Conservation (phyloP, 495 filamentous ascomycete genomes). For the Parachaetomium inaequale region DNA sequence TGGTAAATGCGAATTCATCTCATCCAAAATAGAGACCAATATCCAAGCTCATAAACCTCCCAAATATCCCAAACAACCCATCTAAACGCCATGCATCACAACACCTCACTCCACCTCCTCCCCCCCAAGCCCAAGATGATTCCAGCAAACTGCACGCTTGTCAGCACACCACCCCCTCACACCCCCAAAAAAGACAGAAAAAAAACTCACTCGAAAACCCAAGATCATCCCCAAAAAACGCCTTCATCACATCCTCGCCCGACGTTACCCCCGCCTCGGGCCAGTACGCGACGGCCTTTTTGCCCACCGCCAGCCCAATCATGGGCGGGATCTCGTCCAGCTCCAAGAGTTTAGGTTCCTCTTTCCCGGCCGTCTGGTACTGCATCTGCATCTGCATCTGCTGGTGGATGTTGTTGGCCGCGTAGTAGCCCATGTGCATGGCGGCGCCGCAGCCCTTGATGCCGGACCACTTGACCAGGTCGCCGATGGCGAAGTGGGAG, state of each 20-base stretch:
- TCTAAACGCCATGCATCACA: constrained; percentile 3
- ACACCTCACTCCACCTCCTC: constrained; percentile 8
- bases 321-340: constrained; percentile 55
- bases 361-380: constrained; percentile 28
- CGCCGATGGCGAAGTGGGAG: constrained; percentile 57
- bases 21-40: neutral
- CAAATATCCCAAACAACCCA: neutral
- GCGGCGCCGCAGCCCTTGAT: constrained; percentile 69
- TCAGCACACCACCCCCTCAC: constrained; percentile 14
- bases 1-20: neutral
- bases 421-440: constrained; percentile 62
- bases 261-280: constrained; percentile 46
- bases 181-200: neutral
- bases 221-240: constrained; percentile 64
- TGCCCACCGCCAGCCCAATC: constrained; percentile 64
- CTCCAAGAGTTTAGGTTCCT: constrained; percentile 41
- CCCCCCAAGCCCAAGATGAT: constrained; percentile 50
- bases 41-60: neutral
- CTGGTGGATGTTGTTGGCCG: constrained; percentile 59
- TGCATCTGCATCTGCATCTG: constrained; percentile 39
- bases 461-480: constrained; percentile 58
- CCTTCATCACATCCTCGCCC: constrained; percentile 56
- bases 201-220: constrained; percentile 53
- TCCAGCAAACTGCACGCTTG: constrained; percentile 49
- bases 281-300: constrained; percentile 59